These are phyloP conservation scores for Panicum miliaceum DNA, from an alignment of 176 grass and related monocot genomes.

Conservation along the genomic window DNA sequence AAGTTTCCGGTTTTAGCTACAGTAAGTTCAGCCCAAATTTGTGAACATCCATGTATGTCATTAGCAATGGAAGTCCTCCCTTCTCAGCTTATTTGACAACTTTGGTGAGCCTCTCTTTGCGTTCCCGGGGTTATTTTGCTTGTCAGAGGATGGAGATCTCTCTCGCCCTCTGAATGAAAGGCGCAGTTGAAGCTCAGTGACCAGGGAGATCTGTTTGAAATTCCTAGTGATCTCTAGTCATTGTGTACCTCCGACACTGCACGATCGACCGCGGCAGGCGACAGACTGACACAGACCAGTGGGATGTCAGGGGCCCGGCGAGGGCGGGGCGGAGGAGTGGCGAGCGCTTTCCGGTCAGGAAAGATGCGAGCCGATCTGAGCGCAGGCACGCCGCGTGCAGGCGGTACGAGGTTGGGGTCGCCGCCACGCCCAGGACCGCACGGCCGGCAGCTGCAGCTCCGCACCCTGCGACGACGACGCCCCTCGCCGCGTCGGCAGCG, in stretches of 20 bases:
- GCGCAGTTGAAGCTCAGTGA: background rate
- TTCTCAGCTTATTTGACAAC: background rate
- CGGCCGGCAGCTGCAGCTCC: background rate
- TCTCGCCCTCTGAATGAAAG: background rate
- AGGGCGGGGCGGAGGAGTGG: background rate
- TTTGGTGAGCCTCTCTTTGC: background rate
- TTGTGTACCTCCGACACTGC: background rate
- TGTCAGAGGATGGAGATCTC: background rate
- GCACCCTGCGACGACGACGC: background rate
- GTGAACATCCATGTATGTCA: background rate
- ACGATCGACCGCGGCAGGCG: background rate
- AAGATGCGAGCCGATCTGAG: constrained; percentile 25
- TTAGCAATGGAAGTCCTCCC: background rate
- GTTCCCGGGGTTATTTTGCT: background rate
- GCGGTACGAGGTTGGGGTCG: constrained; percentile 37
- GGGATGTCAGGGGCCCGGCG: background rate
- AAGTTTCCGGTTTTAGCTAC: constrained; percentile 24
- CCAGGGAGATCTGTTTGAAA: background rate
- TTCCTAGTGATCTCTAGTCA: background rate
- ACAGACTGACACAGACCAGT: background rate
- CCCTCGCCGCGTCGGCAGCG: background rate
- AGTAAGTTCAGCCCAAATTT: constrained; percentile 18
- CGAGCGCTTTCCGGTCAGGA: background rate
- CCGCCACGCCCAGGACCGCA: background rate
- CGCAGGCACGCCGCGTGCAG: background rate